phyloP scores from a whole-genome alignment of 2,329 filamentous ascomycete genomes.

The Colletotrichum sp. region DNA sequence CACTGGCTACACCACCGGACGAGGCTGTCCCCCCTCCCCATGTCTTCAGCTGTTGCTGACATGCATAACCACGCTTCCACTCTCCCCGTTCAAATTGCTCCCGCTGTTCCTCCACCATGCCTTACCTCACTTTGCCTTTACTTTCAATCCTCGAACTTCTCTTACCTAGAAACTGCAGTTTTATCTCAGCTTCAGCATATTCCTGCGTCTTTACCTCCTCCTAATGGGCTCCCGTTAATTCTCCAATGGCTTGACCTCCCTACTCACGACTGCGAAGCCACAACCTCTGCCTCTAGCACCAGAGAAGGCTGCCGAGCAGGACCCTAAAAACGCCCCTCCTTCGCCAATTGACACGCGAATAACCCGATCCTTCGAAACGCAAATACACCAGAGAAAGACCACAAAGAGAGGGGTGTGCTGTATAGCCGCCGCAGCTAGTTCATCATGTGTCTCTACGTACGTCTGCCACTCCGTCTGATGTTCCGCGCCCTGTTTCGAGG shows the following conservation, averaged over 20 bases:
- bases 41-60: slow-evolving; percentile 19
- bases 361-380: background rate
- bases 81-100: background rate
- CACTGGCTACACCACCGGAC: background rate
- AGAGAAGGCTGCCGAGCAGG: slow-evolving; percentile 7
- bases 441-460: slow-evolving; percentile 20
- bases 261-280: background rate
- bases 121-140: background rate
- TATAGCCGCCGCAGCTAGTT: background rate
- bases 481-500: background rate
- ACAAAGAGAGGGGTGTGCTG: background rate
- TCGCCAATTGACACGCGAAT: background rate
- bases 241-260: slow-evolving; percentile 10
- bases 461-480: background rate
- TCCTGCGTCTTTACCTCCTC: background rate
- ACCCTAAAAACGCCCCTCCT: background rate
- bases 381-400: background rate
- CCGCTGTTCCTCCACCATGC: background rate
- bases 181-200: background rate
- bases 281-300: background rate
- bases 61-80: slow-evolving; percentile 15
- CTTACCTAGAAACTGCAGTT: background rate
- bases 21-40: slow-evolving; percentile 5
- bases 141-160: background rate
- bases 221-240: background rate